Conservation (phyloP, 2,329 filamentous ascomycete species). For the Aspergillus cejpii region DNA sequence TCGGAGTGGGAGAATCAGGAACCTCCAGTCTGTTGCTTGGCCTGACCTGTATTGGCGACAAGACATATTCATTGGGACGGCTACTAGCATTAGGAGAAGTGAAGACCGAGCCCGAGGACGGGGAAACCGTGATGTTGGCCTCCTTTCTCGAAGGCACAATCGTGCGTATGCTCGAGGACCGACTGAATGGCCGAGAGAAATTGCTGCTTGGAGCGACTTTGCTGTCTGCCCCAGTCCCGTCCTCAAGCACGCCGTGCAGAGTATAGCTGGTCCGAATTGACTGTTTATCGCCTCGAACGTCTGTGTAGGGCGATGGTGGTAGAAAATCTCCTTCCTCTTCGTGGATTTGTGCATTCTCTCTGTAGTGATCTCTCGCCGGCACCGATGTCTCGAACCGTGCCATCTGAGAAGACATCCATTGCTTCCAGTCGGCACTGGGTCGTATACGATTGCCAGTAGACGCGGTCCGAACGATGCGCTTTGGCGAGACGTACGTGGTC, state of each 20-base stretch:
- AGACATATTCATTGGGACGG: slow-evolving; percentile 1
- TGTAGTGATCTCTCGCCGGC: slow-evolving; percentile 30
- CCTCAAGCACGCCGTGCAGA: not conserved
- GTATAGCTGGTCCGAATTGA: not conserved
- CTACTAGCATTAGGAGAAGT: slow-evolving; percentile 1
- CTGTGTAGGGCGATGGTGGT: not conserved
- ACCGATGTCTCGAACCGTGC: slow-evolving; percentile 25
- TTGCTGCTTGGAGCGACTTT: slow-evolving; percentile 22
- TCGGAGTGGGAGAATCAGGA: slow-evolving; percentile 30
- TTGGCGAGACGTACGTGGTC: slow-evolving; percentile 29
- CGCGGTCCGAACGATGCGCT: slow-evolving; percentile 8
- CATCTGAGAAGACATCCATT: slow-evolving; percentile 36
- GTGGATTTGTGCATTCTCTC: slow-evolving; percentile 37
- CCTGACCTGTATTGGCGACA: slow-evolving; percentile 22
- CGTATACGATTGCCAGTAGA: slow-evolving; percentile 8
- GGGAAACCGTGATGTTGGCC: not conserved
- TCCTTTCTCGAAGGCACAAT: slow-evolving; percentile 14
- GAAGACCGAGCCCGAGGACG: slow-evolving; percentile 4
- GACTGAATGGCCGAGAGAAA: slow-evolving; percentile 35
- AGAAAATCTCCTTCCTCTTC: slow-evolving; percentile 20
- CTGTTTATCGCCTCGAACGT: not conserved
- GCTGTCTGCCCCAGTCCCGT: not conserved
- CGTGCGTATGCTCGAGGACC: slow-evolving; percentile 27
- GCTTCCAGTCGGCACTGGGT: slow-evolving; percentile 33
- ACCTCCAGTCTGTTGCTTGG: slow-evolving; percentile 17